These are phyloP conservation scores for Wickerhamomyces queroliae DNA, from an alignment of 805 yeast genomes.

Conservation along the genomic window DNA sequence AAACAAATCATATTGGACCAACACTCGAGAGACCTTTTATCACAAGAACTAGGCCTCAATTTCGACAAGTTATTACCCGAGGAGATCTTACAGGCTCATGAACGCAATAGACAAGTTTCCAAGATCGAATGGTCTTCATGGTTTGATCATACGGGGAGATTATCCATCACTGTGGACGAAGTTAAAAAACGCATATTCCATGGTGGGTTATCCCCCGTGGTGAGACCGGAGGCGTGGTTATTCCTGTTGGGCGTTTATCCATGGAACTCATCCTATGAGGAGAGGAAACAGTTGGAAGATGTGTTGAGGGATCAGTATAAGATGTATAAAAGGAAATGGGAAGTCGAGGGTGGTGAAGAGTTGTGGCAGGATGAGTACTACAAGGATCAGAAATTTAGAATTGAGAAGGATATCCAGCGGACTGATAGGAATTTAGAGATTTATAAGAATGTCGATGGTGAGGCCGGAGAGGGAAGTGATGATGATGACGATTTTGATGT, in stretches of 20 bases:
- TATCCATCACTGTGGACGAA: constrained; percentile 66
- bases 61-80: constrained; percentile 47
- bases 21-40: constrained; percentile 48
- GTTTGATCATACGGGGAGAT: constrained; percentile 75
- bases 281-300: constrained; percentile 52
- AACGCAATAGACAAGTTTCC: constrained; percentile 63
- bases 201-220: constrained; percentile 64
- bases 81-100: constrained; percentile 50
- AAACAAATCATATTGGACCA: constrained; percentile 50
- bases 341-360: constrained; percentile 48
- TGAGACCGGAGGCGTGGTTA: constrained; percentile 78
- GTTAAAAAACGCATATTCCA: constrained; percentile 83
- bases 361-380: constrained; percentile 60
- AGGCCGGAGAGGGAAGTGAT: constrained; percentile 26
- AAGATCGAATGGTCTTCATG: constrained; percentile 77
- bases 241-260: constrained; percentile 80
- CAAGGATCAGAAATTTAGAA: constrained; percentile 84
- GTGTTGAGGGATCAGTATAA: constrained; percentile 57
- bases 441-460: constrained; percentile 37
- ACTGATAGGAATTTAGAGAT: constrained; percentile 78
- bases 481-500: constrained; percentile 42
- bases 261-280: constrained; percentile 76
- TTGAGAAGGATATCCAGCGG: constrained; percentile 89
- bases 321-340: constrained; percentile 68
- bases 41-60: constrained; percentile 56